Evolutionary conservation across 352 stramenopile species (phyloP), one percentile per base, ranked within the genome.

Genomic region (Globisporangium orthogonon): DNA sequence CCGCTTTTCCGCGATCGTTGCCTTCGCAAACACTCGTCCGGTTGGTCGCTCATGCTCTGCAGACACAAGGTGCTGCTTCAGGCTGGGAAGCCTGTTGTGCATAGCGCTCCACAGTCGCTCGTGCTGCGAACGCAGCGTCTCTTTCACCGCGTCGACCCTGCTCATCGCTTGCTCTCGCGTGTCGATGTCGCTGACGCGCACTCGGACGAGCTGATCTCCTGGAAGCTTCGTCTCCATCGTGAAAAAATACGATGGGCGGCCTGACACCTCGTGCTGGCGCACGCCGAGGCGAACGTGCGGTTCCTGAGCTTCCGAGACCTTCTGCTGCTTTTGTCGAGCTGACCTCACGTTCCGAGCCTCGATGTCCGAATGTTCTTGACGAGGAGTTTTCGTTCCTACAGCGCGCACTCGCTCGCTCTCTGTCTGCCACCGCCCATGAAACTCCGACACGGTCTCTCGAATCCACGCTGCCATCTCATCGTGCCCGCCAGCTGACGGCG

Each of bases 241-340:
- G 23, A 67, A 51, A 28, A 55, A 37, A 46, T 67, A 67, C 44
- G 39, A 29, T 28, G 61, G 61, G 7, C 17, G 50, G 3, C 56
- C 61, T 17, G 43, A 2, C n/a, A 63, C 10, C 14, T 30, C 54
- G 7, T 54, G 56, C 29, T 44, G 50, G 4, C 47, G 56, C 35
- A 67, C 61, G 10, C 61, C 50, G 4, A 67, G 30, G 14, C 61
- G 61, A 14, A 67, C 50, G 9, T 63, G 51, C 14, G 61, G 56
- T 18, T 31, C 48, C 1, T 44, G 56, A n/a, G 23, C n/a, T 11
- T 50, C 41, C 6, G 43, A 35, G 44, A 49, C 37, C 15, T 40
- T 33, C 37, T 1, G 30, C 48, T 50, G 23, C n/a, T 41, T 14
- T 11, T 18, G 28, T 6, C 31, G 33, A 31, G 49, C 4, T 33